Evolutionary conservation across 306 rosid species (phyloP).

Genomic region (Astragalus membranaceus): DNA sequence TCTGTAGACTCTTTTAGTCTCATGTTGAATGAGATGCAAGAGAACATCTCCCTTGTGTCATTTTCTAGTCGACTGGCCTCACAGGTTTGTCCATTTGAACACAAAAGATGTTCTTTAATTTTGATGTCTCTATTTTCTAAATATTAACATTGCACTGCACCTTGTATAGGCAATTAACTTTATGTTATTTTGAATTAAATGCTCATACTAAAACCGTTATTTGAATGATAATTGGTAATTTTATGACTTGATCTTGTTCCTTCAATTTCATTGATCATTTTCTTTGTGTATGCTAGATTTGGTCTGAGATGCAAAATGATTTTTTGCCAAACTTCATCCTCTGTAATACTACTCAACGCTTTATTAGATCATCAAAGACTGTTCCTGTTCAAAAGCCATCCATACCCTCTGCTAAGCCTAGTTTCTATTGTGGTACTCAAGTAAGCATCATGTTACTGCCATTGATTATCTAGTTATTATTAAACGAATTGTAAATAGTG

Average conservation of each 20-base stretch:
- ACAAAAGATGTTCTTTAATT: conserved; percentile 1
- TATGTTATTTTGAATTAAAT: neutral
- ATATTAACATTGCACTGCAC: neutral
- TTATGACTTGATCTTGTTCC: conserved; percentile 6
- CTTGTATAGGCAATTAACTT: neutral
- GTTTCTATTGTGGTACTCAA: conserved; percentile 85
- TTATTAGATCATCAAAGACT: conserved; percentile 73
- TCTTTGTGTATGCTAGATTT: conserved; percentile 57
- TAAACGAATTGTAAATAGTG: conserved; percentile 2
- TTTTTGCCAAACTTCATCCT: conserved; percentile 89
- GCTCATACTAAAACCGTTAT: conserved; percentile 7
- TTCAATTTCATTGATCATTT: conserved; percentile 21
- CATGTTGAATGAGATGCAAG: conserved; percentile 97
- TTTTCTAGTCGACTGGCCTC: conserved; percentile 95
- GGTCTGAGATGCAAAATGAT: conserved; percentile 98
- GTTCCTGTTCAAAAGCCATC: conserved; percentile 93
- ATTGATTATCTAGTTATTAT: neutral
- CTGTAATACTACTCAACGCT: conserved; percentile 94
- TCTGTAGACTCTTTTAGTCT: conserved; percentile 75
- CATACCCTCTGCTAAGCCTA: conserved; percentile 89
- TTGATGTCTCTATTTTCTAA: neutral
- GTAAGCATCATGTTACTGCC: conserved; percentile 39
- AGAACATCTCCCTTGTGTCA: conserved; percentile 88
- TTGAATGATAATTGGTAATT: conserved; percentile 15
- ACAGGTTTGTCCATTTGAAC: conserved; percentile 57